A percentile compares a stretch with the other conserved stretches of the same genome.
phyloP scores from a whole-genome alignment of 139 green algal species.

The Closterium sp. region DNA sequence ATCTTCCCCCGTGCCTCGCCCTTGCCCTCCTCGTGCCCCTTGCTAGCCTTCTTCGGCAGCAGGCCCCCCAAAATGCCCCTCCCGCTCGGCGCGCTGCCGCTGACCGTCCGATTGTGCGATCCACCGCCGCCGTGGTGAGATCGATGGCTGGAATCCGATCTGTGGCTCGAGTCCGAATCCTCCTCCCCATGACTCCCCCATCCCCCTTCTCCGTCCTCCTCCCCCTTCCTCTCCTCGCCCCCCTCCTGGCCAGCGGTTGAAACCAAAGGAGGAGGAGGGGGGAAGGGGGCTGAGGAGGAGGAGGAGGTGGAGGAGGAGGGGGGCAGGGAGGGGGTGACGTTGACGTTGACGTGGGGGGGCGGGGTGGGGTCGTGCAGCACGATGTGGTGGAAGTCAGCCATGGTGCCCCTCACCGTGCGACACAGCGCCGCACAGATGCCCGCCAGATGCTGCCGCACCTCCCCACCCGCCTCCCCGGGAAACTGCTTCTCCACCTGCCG shows the following conservation, averaged over 20 bases:
- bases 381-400: neutral
- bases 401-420: neutral
- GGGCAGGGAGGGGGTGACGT: no score
- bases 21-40: neutral
- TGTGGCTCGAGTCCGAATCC: neutral
- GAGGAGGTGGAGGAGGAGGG: neutral
- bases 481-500: neutral
- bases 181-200: neutral
- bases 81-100: neutral
- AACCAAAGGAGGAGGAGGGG: neutral
- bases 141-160: neutral
- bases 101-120: neutral
- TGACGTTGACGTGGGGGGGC: no score
- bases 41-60: neutral
- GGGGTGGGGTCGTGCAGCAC: neutral
- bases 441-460: neutral
- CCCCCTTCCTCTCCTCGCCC: neutral
- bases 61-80: neutral
- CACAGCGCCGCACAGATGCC: neutral
- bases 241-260: neutral
- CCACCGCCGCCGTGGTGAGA: neutral
- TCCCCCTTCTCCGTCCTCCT: neutral
- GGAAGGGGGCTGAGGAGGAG: no score
- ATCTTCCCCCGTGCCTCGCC: neutral
- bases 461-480: neutral